Evolutionary conservation across 1,139 yeast species (phyloP).

Genomic region (Magnusiomyces ingens): DNA sequence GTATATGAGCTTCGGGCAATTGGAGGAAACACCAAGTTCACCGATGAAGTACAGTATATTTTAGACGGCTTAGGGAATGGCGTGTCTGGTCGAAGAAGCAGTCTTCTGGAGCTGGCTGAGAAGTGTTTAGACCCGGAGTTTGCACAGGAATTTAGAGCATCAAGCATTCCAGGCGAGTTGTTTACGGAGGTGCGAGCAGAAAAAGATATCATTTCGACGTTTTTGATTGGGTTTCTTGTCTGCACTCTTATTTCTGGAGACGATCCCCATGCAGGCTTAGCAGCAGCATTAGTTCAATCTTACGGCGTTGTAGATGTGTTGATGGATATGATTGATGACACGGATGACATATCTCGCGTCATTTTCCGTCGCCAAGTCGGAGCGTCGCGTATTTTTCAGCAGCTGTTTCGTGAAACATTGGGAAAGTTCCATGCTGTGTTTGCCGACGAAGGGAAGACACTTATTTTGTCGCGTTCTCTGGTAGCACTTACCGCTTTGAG

Average conservation of each 20-base stretch:
- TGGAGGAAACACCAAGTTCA: conserved; percentile 33
- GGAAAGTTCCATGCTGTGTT: conserved; percentile 6
- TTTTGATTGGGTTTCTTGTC: conserved; percentile 15
- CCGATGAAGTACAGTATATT: conserved; percentile 34
- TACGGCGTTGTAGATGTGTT: conserved; percentile 16
- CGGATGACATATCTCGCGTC: conserved; percentile 17
- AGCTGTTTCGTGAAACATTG: conserved; percentile 15
- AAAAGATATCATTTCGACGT: conserved; percentile 9
- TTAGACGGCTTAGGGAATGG: conserved; percentile 32
- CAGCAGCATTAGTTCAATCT: conserved; percentile 12
- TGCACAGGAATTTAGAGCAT: conserved; percentile 18
- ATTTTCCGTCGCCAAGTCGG: conserved; percentile 7
- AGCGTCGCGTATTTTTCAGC: conserved; percentile 13
- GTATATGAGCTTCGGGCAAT: conserved; percentile 35
- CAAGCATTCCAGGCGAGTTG: conserved; percentile 20
- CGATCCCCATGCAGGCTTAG: conserved; percentile 15
- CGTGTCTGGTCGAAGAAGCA: conserved; percentile 16
- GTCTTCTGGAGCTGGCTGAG: conserved; percentile 28
- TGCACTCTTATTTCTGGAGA: conserved; percentile 13
- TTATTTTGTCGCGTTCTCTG: conserved; percentile 16
- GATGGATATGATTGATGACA: conserved; percentile 18
- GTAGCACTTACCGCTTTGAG: conserved; percentile 18
- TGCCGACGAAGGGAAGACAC: background rate
- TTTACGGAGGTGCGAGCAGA: conserved; percentile 15
- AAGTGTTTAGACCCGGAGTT: conserved; percentile 26